These are phyloP conservation scores for Globomyces pollinis-pini DNA, from an alignment of 192 early-diverging fungal species.

Conservation along the genomic window DNA sequence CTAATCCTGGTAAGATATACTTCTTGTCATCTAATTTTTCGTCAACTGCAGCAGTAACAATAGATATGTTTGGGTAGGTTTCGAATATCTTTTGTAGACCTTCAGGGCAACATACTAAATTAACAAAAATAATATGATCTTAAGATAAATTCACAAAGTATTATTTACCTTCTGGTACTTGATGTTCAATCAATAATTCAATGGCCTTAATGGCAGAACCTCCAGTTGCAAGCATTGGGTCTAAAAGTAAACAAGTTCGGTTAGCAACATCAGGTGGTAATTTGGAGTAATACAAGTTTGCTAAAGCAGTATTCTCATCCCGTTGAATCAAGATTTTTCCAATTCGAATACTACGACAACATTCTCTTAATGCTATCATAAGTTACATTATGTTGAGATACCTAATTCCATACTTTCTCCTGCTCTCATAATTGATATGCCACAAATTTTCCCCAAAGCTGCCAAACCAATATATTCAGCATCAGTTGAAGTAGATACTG, in stretches of 20 bases:
- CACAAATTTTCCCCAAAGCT: slow-evolving; percentile 83
- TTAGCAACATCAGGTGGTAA: slow-evolving; percentile 77
- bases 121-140: slow-evolving; percentile 57
- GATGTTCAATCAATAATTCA: slow-evolving; percentile 75
- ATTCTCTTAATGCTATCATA: slow-evolving; percentile 68
- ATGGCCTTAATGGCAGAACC: slow-evolving; percentile 90
- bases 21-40: slow-evolving; percentile 69
- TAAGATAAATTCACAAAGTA: slow-evolving; percentile 34
- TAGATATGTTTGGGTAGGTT: slow-evolving; percentile 70
- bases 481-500: slow-evolving; percentile 73
- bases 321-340: slow-evolving; percentile 95
- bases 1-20: slow-evolving; percentile 86
- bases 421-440: slow-evolving; percentile 94
- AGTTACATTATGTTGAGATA: no score
- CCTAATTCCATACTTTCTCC: slow-evolving; percentile 91
- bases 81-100: slow-evolving; percentile 66
- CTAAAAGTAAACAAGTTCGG: slow-evolving; percentile 72
- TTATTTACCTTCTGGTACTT: slow-evolving; percentile 76
- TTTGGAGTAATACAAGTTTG: slow-evolving; percentile 86
- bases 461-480: slow-evolving; percentile 58
- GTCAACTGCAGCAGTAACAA: slow-evolving; percentile 83
- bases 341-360: slow-evolving; percentile 67
- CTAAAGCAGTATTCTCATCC: slow-evolving; percentile 85
- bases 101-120: slow-evolving; percentile 81
- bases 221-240: slow-evolving; percentile 95